Evolutionary conservation across 75 land plant species (phyloP), one percentile per base, ranked within the genome.

Genomic region (Picea glauca): DNA sequence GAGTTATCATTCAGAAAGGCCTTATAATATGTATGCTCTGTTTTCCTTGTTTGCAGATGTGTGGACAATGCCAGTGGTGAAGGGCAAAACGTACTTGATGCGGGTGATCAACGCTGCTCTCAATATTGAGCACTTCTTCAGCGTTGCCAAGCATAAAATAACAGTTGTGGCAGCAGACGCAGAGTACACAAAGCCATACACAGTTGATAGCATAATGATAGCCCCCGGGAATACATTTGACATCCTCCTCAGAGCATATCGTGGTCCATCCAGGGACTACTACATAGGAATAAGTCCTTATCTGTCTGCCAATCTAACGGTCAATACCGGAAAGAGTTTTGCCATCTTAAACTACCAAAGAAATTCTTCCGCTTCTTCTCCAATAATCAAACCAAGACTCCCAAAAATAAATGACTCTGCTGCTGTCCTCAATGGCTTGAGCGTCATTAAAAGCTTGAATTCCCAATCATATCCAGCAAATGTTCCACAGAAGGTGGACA

Each of bases 71-170:
- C 86, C 81, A 40, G 90, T 90, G 67, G 75, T 77, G 60, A 80
- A 82, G 4, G 83, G 83, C 7, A 88, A 90, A 77, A 79, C 81
- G 18, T 88, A 88, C 74, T 72, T 88, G 5, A 88, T 88, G 58
- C 74, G 88, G 17, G 38, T 88, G 30, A 79, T 88, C 78, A 86
- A 86, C 78, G 90, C 84, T 67, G 88, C 90, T 30, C 78, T 90
- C 68, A 85, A 88, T 59, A 81, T 80, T 57, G 90, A 90, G 74
- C 84, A 85, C 54, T 88, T 85, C 74, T 90, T 90, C 84, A 76
- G 83, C 60, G 84, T 90, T 35, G 92, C 88, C 58, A 79, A 82
- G 63, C 89, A 81, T 76, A 77, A 65, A 56, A 56, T 84, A 56
- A 81, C 83, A 58, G 81, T 87, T 12, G 88, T 87, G 40, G 88